A percentile compares a stretch with the other conserved stretches of the same genome.
These are phyloP conservation scores for Cyamopsis tetragonoloba DNA, from an alignment of 306 rosid genomes.

Conservation along the genomic window DNA sequence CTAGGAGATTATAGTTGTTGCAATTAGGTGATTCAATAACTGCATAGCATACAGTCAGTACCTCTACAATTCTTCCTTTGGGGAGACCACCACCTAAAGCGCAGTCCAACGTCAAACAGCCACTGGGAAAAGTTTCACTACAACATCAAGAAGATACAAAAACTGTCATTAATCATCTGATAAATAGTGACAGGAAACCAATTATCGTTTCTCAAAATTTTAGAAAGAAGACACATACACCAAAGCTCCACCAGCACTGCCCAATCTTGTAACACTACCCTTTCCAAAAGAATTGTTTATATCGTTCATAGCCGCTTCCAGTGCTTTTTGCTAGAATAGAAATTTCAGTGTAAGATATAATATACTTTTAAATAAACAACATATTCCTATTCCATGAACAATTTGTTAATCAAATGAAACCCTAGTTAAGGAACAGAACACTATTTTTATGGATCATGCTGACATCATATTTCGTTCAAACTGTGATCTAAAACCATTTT, in stretches of 20 bases:
- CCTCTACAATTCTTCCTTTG: conserved; percentile 98
- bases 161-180: conserved; percentile 11
- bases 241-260: conserved; percentile 98
- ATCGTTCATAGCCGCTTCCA: conserved; percentile 97
- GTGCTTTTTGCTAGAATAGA: conserved; percentile 83
- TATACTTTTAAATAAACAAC: neutral
- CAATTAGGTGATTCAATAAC: too few relatives aligned
- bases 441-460: neutral
- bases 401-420: neutral
- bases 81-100: conserved; percentile 99
- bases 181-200: conserved; percentile 13
- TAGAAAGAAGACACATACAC: conserved; percentile 58
- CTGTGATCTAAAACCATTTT: neutral
- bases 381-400: neutral
- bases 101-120: conserved; percentile 90
- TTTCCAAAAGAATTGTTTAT: conserved; percentile 89
- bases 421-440: conserved; percentile 3
- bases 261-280: conserved; percentile 94
- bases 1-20: too few relatives aligned
- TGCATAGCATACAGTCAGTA: conserved; percentile 26
- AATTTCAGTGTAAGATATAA: conserved; percentile 26
- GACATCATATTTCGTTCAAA: conserved; percentile 6
- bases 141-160: conserved; percentile 23
- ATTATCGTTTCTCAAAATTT: neutral
- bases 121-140: conserved; percentile 99